These are phyloP conservation scores for Luffa aegyptiaca DNA, from an alignment of 306 rosid species.

Conservation along the genomic window DNA sequence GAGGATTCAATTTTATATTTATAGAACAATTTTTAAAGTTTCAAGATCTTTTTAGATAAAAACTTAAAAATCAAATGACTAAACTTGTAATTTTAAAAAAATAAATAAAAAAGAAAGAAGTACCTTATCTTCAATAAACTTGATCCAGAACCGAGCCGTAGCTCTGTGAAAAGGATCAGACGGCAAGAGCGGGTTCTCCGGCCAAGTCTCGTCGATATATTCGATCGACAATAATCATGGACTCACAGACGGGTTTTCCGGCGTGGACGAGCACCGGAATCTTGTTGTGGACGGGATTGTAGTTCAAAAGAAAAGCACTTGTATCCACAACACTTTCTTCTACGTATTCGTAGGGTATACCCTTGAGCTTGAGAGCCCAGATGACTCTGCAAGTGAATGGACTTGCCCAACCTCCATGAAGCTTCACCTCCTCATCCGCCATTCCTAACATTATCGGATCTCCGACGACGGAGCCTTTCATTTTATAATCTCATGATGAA, in stretches of 20 bases:
- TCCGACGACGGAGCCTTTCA: no score
- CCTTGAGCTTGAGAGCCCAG: conserved; percentile 42
- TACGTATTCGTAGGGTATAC: conserved; percentile 27
- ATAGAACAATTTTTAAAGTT: no score
- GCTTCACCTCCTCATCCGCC: conserved; percentile 31
- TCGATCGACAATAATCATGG: conserved; percentile 36
- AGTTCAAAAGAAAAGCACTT: conserved; percentile 24
- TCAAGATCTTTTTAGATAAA: no score
- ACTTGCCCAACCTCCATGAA: conserved; percentile 39
- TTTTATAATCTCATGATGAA: no score
- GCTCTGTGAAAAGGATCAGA: conserved; percentile 21
- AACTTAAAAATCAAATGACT: no score
- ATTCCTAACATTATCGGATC: no score
- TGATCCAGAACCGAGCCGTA: conserved; percentile 26
- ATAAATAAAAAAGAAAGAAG: no score
- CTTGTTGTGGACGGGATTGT: conserved; percentile 39
- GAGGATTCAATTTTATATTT: no score
- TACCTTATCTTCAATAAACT: conserved; percentile 25
- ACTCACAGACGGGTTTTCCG: conserved; percentile 32
- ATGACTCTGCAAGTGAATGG: conserved; percentile 28
- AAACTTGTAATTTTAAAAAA: no score
- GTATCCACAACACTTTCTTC: conserved; percentile 35
- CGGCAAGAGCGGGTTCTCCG: conserved; percentile 17
- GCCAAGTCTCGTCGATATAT: conserved; percentile 37
- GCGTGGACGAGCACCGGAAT: conserved; percentile 42